Evolutionary conservation across 2,329 filamentous ascomycete species (phyloP).

Genomic region (Catunica adiposa): DNA sequence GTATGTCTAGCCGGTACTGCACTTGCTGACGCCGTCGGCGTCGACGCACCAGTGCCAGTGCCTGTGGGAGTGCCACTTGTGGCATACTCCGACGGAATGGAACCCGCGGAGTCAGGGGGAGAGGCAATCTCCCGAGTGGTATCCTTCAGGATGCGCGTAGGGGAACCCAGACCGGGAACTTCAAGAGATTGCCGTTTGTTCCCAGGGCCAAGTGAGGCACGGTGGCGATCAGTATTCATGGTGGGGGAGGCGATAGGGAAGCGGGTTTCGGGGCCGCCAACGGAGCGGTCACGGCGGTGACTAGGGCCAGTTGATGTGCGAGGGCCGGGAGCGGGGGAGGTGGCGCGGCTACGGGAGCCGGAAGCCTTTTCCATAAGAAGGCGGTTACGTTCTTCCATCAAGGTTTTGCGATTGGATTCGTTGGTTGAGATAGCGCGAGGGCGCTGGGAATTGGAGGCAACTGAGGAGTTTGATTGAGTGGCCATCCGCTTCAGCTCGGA

Average conservation of each 20-base stretch:
- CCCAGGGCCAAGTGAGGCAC: slow-evolving; percentile 32
- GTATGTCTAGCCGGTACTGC: slow-evolving; percentile 13
- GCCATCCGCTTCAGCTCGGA: slow-evolving; percentile 86
- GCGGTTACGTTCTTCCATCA: slow-evolving; percentile 84
- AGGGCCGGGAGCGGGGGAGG: slow-evolving; percentile 51
- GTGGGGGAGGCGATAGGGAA: slow-evolving; percentile 67
- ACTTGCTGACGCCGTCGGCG: background rate
- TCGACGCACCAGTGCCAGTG: slow-evolving; percentile 1
- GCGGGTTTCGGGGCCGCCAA: slow-evolving; percentile 54
- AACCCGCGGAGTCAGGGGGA: slow-evolving; percentile 7
- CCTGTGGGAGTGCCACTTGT: background rate
- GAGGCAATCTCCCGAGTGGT: slow-evolving; percentile 14
- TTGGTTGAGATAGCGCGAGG: slow-evolving; percentile 85
- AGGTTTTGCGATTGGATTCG: slow-evolving; percentile 82
- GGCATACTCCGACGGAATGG: background rate
- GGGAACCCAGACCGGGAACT: slow-evolving; percentile 43
- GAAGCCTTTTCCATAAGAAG: slow-evolving; percentile 55
- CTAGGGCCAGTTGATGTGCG: slow-evolving; percentile 22
- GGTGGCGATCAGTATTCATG: slow-evolving; percentile 34
- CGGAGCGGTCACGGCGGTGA: slow-evolving; percentile 70
- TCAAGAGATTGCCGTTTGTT: slow-evolving; percentile 58
- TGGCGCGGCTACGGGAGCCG: slow-evolving; percentile 51
- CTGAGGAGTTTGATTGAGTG: slow-evolving; percentile 47
- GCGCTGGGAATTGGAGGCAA: slow-evolving; percentile 36
- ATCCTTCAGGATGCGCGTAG: slow-evolving; percentile 18